Base-by-base conservation (phyloP, 2,329 filamentous ascomycete species). In the Clonostachys rosea region DNA sequence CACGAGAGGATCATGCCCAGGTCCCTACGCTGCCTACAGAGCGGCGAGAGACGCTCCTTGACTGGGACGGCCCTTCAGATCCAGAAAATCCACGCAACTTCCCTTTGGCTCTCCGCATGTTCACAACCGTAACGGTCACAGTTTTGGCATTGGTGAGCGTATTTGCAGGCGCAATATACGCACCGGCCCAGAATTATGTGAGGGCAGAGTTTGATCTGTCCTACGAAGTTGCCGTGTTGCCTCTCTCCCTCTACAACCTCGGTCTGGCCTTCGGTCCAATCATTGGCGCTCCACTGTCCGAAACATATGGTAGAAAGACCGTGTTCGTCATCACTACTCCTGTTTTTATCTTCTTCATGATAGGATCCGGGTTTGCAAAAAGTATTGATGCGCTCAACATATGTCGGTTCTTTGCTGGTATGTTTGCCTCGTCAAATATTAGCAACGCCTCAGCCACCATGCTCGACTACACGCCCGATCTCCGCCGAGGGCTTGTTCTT, bases 41-140 rank as follows among this genome's bases (percentile, higher is more conserved):
- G 24, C 24, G 24, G 24, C 24, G 24, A 9, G 24, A 9, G 24
- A 30, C 24, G 24, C 24, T 30, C 24, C 24, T 30, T 43, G 57
- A 60, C 52, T 60, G 57, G 57, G 57, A 54, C n/a, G 55, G 54
- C 8, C 74, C 83, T 12, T 70, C 83, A 51, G 87, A 91, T 61
- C 79, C 80, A 0, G 85, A 85, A 54, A 91, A 91, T 59, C 88
- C 88, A 1, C 91, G 91, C 72, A 91, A 91, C 66, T 92, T 87
- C 84, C 79, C 78, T 36, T 87, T 87, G 60, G 68, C 66, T 1
- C 82, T 72, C 62, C 91, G 90, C 64, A 89, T 87, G 84, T 86
- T 83, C 56, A 84, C 80, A 59, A 94, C 89, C 17, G 87, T 94
- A 1, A 85, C 89, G 2, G 57, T 78, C 16, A 87, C 84, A 6